Evolutionary conservation across 345 rosid species (phyloP), one percentile per base, ranked within the genome.

Genomic region (Murraya koenigii): DNA sequence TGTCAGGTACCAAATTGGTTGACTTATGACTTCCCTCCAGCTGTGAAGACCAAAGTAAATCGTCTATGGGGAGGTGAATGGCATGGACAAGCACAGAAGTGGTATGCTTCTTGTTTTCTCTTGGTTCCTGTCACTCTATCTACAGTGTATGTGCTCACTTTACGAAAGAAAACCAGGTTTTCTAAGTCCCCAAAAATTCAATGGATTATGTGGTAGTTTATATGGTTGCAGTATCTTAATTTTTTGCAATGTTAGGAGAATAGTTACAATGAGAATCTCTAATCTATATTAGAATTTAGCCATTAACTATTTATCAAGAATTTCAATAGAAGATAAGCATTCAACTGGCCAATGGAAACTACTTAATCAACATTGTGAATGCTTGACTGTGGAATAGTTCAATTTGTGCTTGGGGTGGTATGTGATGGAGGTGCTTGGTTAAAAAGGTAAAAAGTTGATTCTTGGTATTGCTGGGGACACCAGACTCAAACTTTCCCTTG

Each of bases 1-100:
- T 76, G 72, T 80, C 90, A 95, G 99, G 97, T 91, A 39, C 98
- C 99, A 32, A 92, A 71, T 80, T 96, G 99, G 99, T 83, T 96
- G 85, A 95, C 97, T 60, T 88, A 86, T 78, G 99, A 96, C 80
- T 96, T 91, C 83, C 98, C 98, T 67, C 90, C 99, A 3, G 88
- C 93, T 66, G 98, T 93, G 74, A 91, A 93, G 89, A 88, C 99
- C 72, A 96, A 96, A 67, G 99, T 96, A 72, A 96, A 96, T 83
- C 95, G 98, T 72, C 91, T 96, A 2, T 96, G 99, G 99, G 95
- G 98, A 22, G 99, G 99, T 69, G 97, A 96, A 88, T 96, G 99
- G 99, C 99, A 95, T 65, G 99, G 99, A 44, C 97, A 95, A 77
- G 99, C 99, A 1, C 97, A 93, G 72, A 96, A 95, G 81, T 96